These are phyloP conservation scores for Boletellus deceptivus DNA, from an alignment of 1,284 basidiomycete genomes.

Conservation along the genomic window DNA sequence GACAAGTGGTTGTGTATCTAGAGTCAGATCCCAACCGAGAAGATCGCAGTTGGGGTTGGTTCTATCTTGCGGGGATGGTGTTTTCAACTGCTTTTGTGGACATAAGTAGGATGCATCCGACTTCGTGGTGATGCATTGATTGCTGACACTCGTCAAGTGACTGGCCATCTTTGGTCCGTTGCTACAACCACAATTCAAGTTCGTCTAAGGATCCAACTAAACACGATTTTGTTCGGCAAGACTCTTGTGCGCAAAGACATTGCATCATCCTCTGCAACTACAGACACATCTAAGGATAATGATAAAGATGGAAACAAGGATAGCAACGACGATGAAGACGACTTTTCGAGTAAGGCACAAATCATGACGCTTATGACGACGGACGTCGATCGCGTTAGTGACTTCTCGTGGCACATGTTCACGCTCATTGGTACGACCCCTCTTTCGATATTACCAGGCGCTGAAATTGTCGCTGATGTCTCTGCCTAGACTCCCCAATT, in stretches of 20 bases:
- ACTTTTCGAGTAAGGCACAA: conserved; percentile 87
- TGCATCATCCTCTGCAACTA: conserved; percentile 54
- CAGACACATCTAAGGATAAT: conserved; percentile 21
- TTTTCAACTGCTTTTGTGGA: conserved; percentile 59
- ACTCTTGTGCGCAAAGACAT: conserved; percentile 87
- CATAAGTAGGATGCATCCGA: conserved; percentile 44
- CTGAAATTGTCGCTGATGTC: conserved; percentile 14
- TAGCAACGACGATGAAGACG: conserved; percentile 57
- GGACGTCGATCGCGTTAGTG: conserved; percentile 86
- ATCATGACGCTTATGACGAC: conserved; percentile 67
- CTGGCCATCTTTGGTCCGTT: conserved; percentile 66
- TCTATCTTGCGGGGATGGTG: conserved; percentile 71
- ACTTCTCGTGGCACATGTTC: conserved; percentile 81
- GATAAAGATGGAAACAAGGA: conserved; percentile 34
- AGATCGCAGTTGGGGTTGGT: conserved; percentile 68
- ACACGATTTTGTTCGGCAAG: conserved; percentile 85
- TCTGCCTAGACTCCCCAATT: conserved; percentile 71
- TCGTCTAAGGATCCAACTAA: conserved; percentile 78
- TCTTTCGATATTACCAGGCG: conserved; percentile 1
- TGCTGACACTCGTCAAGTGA: conserved; percentile 23
- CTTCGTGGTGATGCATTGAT: background rate
- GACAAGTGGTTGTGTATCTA: conserved; percentile 69
- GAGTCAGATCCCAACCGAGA: conserved; percentile 58
- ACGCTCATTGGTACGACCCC: conserved; percentile 51
- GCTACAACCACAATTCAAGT: conserved; percentile 72